Conservation (phyloP, 1,284 basidiomycete genomes). For the Sanguinoderma infundibulare region DNA sequence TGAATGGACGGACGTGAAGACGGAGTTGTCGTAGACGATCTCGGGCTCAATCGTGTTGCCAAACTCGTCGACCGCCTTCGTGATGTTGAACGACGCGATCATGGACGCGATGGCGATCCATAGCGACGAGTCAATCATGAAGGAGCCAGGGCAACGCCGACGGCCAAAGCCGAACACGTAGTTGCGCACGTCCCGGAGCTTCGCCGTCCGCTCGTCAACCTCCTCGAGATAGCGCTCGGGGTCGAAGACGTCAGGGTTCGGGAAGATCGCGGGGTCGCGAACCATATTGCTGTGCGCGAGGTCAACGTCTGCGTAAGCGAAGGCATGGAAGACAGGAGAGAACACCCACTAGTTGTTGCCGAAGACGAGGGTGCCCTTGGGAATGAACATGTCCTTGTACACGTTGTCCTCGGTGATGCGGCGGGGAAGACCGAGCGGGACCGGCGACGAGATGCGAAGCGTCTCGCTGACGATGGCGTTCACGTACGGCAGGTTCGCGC, state of each 20-base stretch:
- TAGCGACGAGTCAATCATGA: slow-evolving; percentile 49
- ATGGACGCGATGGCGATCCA: slow-evolving; percentile 53
- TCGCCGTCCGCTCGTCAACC: slow-evolving; percentile 32
- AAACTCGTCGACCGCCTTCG: slow-evolving; percentile 44
- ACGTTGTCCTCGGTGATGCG: slow-evolving; percentile 41
- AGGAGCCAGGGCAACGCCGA: slow-evolving; percentile 48
- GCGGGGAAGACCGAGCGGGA: slow-evolving; percentile 36
- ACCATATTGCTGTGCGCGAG: slow-evolving; percentile 36
- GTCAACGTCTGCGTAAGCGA: not conserved
- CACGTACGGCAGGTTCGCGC: slow-evolving; percentile 48
- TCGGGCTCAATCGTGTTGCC: slow-evolving; percentile 45
- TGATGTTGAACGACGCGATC: slow-evolving; percentile 46
- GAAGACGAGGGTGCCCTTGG: slow-evolving; percentile 40
- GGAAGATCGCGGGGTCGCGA: slow-evolving; percentile 42
- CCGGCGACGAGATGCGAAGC: slow-evolving; percentile 33
- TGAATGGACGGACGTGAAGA: slow-evolving; percentile 45
- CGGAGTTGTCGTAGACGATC: slow-evolving; percentile 44
- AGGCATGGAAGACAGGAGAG: not conserved
- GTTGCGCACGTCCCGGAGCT: slow-evolving; percentile 36
- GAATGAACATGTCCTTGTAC: slow-evolving; percentile 40
- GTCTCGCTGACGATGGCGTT: slow-evolving; percentile 49
- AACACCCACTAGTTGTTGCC: slow-evolving; percentile 40
- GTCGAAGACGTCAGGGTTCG: slow-evolving; percentile 41
- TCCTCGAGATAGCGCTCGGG: slow-evolving; percentile 42
- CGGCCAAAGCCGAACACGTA: slow-evolving; percentile 43